Evolutionary conservation across 805 yeast species (phyloP).

Genomic region (Ogataea degrootiae): DNA sequence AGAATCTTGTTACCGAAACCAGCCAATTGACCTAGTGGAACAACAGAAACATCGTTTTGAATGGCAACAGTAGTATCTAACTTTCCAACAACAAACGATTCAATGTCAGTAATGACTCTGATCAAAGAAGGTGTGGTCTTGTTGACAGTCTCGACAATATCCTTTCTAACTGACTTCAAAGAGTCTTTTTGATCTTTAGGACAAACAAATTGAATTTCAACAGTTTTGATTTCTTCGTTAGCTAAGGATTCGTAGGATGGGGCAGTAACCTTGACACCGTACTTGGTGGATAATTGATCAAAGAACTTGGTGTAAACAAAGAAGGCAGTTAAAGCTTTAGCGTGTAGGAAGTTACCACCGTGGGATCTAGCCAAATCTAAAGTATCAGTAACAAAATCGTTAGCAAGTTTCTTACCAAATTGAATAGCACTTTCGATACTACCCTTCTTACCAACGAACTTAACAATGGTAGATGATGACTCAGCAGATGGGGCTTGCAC

Average conservation of each 20-base stretch:
- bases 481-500: slow-evolving; percentile 49
- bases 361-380: slow-evolving; percentile 89
- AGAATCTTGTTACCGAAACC: slow-evolving; percentile 44
- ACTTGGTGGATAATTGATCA: slow-evolving; percentile 36
- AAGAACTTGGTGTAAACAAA: slow-evolving; percentile 51
- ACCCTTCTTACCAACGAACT: slow-evolving; percentile 56
- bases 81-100: slow-evolving; percentile 49
- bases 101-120: slow-evolving; percentile 56
- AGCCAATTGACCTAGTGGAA: slow-evolving; percentile 51
- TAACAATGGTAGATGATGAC: slow-evolving; percentile 41
- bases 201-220: slow-evolving; percentile 61
- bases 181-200: slow-evolving; percentile 39
- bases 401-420: slow-evolving; percentile 55
- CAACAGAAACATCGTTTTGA: slow-evolving; percentile 46
- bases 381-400: slow-evolving; percentile 54
- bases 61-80: slow-evolving; percentile 42
- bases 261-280: slow-evolving; percentile 40
- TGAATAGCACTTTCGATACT: slow-evolving; percentile 59
- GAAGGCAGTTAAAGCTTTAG: slow-evolving; percentile 65
- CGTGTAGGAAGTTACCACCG: slow-evolving; percentile 72
- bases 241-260: slow-evolving; percentile 45
- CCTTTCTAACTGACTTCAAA: slow-evolving; percentile 60
- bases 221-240: slow-evolving; percentile 36
- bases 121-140: slow-evolving; percentile 64
- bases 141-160: slow-evolving; percentile 70